Evolutionary conservation across 768 basidiomycete genomes (phyloP).

Genomic region (Phallus indusiatus): DNA sequence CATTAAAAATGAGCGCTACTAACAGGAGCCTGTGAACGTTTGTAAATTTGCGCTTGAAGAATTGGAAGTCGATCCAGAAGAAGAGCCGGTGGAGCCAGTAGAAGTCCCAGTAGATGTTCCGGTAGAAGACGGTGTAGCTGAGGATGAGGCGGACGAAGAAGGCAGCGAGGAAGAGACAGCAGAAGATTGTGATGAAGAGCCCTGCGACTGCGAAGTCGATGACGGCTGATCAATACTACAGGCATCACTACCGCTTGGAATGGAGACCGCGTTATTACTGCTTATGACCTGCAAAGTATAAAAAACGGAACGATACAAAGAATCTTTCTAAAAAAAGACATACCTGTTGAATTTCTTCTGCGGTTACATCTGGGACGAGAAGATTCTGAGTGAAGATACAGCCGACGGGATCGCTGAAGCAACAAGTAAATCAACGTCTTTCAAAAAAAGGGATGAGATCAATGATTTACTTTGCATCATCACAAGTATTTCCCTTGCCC

Average conservation of each 20-base stretch:
- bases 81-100: neutral
- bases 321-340: neutral
- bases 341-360: conserved; percentile 45
- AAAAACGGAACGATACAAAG: neutral
- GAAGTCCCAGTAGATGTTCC: conserved; percentile 7
- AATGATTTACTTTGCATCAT: conserved; percentile 14
- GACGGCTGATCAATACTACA: conserved; percentile 10
- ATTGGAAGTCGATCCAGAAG: neutral
- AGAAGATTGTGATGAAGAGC: neutral
- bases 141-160: conserved; percentile 16
- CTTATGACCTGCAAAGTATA: neutral
- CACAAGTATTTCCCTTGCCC: conserved; percentile 45
- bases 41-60: conserved; percentile 32
- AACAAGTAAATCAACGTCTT: conserved; percentile 8
- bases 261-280: neutral
- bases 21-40: conserved; percentile 41
- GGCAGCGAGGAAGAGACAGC: conserved; percentile 8
- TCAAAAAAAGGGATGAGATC: neutral
- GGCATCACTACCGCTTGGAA: neutral
- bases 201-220: conserved; percentile 6
- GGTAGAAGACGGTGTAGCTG: conserved; percentile 8
- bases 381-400: conserved; percentile 60
- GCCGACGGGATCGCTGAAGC: conserved; percentile 40
- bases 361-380: conserved; percentile 45
- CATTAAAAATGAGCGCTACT: conserved; percentile 11